A percentile compares a stretch with the other conserved stretches of the same genome.
These are phyloP conservation scores for Globisporangium orthogonon DNA, from an alignment of 352 stramenopile genomes.

Conservation along the genomic window DNA sequence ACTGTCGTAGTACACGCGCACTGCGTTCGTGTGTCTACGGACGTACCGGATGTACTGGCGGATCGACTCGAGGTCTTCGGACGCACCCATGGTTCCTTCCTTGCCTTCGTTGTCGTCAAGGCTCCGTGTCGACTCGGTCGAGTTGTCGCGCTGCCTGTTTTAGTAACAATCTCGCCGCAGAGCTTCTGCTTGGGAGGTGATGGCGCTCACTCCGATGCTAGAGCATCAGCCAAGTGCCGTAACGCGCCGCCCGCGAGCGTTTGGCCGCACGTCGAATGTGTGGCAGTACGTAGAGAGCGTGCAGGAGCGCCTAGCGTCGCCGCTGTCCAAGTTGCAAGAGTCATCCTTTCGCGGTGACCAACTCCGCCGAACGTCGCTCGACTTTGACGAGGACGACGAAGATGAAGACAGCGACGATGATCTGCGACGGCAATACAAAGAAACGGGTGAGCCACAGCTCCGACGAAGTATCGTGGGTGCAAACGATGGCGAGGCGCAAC, in stretches of 20 bases:
- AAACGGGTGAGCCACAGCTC: too few relatives aligned
- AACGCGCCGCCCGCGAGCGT: slow-evolving; percentile 29
- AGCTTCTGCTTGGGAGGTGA: neutral
- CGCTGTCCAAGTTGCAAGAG: neutral
- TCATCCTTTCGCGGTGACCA: neutral
- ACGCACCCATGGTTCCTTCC: too few relatives aligned
- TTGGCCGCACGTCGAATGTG: slow-evolving; percentile 62
- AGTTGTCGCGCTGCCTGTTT: neutral
- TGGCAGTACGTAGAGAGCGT: slow-evolving; percentile 62
- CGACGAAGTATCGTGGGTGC: neutral
- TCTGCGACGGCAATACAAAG: neutral
- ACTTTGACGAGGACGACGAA: slow-evolving; percentile 8
- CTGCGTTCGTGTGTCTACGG: neutral
- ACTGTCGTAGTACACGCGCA: neutral
- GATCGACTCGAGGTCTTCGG: slow-evolving; percentile 8
- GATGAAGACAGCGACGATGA: neutral
- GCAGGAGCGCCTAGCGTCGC: slow-evolving; percentile 27
- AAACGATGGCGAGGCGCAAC: neutral
- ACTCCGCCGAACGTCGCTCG: slow-evolving; percentile 7
- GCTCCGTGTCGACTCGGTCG: too few relatives aligned
- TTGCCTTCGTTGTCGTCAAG: too few relatives aligned
- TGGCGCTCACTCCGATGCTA: neutral
- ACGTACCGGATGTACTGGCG: slow-evolving; percentile 25
- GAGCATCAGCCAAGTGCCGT: neutral
- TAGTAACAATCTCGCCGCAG: too few relatives aligned